phyloP scores from a whole-genome alignment of 2,329 filamentous ascomycete species.

The Harringtonia aguacate region DNA sequence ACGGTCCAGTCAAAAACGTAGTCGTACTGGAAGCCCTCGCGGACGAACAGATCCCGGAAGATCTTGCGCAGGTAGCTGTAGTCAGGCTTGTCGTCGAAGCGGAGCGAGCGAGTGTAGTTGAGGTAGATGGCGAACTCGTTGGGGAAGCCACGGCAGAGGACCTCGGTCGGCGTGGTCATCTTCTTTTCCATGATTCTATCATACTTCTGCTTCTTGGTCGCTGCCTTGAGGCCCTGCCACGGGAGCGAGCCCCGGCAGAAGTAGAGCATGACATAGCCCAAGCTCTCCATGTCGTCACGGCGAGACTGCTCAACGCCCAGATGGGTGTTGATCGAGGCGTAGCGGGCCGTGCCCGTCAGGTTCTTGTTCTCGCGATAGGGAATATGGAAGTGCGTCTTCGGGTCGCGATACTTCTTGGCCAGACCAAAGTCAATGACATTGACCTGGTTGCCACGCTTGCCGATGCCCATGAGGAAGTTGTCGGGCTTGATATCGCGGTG shows the following conservation, averaged over 20 bases:
- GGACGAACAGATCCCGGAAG: slow-evolving; percentile 98
- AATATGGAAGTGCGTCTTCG: slow-evolving; percentile 99
- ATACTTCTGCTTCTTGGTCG: slow-evolving; percentile 99
- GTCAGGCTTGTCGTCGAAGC: slow-evolving; percentile 99
- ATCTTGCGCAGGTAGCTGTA: slow-evolving; percentile 99
- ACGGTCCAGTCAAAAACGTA: slow-evolving; percentile 99
- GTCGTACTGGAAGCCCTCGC: slow-evolving; percentile 99
- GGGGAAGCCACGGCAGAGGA: slow-evolving; percentile 96
- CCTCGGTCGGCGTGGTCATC: slow-evolving; percentile 98
- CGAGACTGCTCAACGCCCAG: slow-evolving; percentile 97
- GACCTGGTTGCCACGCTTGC: slow-evolving; percentile 98
- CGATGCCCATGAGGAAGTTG: slow-evolving; percentile 99
- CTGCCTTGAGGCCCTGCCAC: slow-evolving; percentile 97
- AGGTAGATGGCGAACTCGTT: slow-evolving; percentile 99
- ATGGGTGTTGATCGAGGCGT: slow-evolving; percentile 98
- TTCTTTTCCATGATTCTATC: slow-evolving; percentile 99
- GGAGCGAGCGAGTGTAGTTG: slow-evolving; percentile 96
- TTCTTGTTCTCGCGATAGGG: slow-evolving; percentile 99
- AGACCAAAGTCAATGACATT: slow-evolving; percentile 99
- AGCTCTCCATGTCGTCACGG: slow-evolving; percentile 97
- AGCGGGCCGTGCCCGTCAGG: slow-evolving; percentile 94
- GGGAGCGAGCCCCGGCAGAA: slow-evolving; percentile 98
- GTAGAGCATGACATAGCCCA: slow-evolving; percentile 99
- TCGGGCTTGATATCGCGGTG: slow-evolving; percentile 99
- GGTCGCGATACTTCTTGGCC: slow-evolving; percentile 99